Conservation (phyloP, 306 rosid genomes). For the Inga oerstediana region DNA sequence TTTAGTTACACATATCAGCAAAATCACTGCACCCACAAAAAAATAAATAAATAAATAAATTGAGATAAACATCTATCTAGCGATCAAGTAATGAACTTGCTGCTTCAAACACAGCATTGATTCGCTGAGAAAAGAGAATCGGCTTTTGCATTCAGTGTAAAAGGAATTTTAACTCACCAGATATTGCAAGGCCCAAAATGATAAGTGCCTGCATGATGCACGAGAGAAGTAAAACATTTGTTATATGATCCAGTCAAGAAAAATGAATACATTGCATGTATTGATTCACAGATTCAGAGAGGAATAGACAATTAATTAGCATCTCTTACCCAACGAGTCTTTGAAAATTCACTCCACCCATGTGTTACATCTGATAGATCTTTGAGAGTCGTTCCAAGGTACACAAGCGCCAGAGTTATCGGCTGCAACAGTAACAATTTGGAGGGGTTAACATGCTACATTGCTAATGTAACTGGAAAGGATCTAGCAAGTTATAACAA, state of each 20-base stretch:
- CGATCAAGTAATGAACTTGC: background rate
- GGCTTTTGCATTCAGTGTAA: background rate
- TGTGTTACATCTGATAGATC: constrained; percentile 92
- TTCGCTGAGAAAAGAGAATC: background rate
- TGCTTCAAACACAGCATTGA: background rate
- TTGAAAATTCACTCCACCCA: constrained; percentile 74
- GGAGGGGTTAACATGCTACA: constrained; percentile 27
- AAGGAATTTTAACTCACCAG: constrained; percentile 64
- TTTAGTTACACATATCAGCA: constrained; percentile 72
- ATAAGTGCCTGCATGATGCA: constrained; percentile 70
- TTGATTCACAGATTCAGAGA: constrained; percentile 9
- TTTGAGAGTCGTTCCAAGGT: constrained; percentile 88
- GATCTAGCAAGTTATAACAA: constrained; percentile 18
- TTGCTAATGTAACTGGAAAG: constrained; percentile 6
- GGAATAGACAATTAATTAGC: constrained; percentile 17
- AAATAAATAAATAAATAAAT: constrained; percentile 6
- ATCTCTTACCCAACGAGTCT: constrained; percentile 70
- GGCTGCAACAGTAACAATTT: constrained; percentile 60
- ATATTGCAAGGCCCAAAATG: constrained; percentile 57
- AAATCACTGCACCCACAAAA: constrained; percentile 58
- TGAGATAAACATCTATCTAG: background rate
- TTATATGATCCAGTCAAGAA: constrained; percentile 25
- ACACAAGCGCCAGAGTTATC: constrained; percentile 78
- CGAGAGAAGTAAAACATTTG: constrained; percentile 33
- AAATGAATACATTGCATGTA: constrained; percentile 12